Conservation (phyloP, 352 stramenopile genomes). For the Phytophthora rubi region DNA sequence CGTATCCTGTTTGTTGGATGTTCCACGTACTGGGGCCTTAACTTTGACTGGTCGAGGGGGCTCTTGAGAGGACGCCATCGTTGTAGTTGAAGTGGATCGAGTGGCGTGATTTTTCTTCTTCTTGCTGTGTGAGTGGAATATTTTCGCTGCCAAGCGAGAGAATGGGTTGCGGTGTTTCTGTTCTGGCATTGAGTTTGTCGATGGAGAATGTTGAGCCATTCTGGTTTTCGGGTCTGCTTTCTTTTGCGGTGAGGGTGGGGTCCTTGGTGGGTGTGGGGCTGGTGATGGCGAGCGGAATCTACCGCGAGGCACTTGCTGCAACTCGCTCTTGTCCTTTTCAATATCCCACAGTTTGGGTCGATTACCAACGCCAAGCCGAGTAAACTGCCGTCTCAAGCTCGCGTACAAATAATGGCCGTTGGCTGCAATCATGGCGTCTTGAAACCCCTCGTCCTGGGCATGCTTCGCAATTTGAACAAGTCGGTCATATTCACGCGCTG, state of each 20-base stretch:
- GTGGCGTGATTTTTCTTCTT: slow-evolving; percentile 23
- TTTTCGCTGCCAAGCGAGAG: slow-evolving; percentile 40
- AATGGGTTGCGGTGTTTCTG: slow-evolving; percentile 35
- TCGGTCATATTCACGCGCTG: slow-evolving; percentile 39
- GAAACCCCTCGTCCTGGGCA: slow-evolving; percentile 44
- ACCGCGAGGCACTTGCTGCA: slow-evolving; percentile 11
- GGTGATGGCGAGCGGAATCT: slow-evolving; percentile 34
- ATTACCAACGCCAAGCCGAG: slow-evolving; percentile 34
- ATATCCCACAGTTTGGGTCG: slow-evolving; percentile 38
- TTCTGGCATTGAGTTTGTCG: slow-evolving; percentile 3
- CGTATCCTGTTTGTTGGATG: slow-evolving; percentile 3
- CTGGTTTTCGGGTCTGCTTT: slow-evolving; percentile 30
- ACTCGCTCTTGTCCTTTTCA: slow-evolving; percentile 38
- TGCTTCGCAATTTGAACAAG: slow-evolving; percentile 56
- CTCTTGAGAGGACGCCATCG: background rate
- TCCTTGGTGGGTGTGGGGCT: background rate
- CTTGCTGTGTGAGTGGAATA: slow-evolving; percentile 35
- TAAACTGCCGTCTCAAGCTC: slow-evolving; percentile 44
- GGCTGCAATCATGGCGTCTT: slow-evolving; percentile 46
- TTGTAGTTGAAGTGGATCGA: slow-evolving; percentile 8
- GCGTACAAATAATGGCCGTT: slow-evolving; percentile 47
- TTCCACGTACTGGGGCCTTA: slow-evolving; percentile 16
- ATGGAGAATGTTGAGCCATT: slow-evolving; percentile 9
- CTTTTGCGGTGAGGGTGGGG: slow-evolving; percentile 31
- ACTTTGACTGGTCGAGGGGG: background rate